Conservation (phyloP, 2,329 filamentous ascomycete species). For the Colletotrichum cereale region DNA sequence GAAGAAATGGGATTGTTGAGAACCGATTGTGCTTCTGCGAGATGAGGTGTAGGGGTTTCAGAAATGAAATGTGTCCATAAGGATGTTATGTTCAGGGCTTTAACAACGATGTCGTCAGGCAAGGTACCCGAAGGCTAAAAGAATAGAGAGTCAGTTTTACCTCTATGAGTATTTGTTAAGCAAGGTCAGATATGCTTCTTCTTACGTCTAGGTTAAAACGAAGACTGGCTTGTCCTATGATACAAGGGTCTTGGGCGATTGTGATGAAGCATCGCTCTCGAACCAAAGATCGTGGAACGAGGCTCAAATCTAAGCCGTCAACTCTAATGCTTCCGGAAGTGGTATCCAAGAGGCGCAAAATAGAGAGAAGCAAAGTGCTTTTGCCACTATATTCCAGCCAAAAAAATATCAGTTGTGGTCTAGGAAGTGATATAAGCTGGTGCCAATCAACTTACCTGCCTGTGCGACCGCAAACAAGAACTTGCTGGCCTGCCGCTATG, state of each 20-base stretch:
- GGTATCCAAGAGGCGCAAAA: constrained; percentile 19
- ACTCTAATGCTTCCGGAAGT: constrained; percentile 1
- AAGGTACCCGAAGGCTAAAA: not conserved
- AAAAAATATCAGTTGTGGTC: too few relatives aligned
- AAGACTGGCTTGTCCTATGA: constrained; percentile 12
- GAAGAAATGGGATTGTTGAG: not conserved
- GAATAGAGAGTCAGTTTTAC: too few relatives aligned
- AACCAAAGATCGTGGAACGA: constrained; percentile 7
- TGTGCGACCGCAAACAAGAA: too few relatives aligned
- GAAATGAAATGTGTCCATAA: constrained; percentile 6
- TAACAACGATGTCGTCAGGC: not conserved
- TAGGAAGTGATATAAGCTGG: too few relatives aligned
- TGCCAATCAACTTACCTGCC: too few relatives aligned
- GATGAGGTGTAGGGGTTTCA: not conserved
- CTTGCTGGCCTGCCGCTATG: too few relatives aligned
- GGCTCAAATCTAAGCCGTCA: constrained; percentile 9
- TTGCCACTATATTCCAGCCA: constrained; percentile 9
- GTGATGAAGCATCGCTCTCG: constrained; percentile 22
- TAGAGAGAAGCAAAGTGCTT: constrained; percentile 11
- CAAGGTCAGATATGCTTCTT: too few relatives aligned
- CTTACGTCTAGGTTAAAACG: constrained; percentile 25
- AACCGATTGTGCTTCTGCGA: not conserved
- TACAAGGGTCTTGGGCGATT: constrained; percentile 4
- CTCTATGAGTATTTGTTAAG: too few relatives aligned
- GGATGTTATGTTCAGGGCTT: not conserved